Base-by-base conservation (phyloP, 306 rosid genomes). In the Mimosa pudica region DNA sequence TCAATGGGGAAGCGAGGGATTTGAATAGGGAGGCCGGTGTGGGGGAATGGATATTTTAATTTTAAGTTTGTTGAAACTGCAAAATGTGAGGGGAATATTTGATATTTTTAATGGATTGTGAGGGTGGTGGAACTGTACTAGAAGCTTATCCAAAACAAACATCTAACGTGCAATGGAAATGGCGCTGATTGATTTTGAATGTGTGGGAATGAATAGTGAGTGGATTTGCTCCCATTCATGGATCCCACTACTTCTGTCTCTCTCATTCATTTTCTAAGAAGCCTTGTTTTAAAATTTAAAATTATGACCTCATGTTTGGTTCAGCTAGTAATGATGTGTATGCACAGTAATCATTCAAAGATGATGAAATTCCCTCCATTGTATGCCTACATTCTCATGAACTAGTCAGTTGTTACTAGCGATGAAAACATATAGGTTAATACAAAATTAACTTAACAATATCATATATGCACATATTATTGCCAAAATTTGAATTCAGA, bases 61-160 rank as follows among this genome's bases (percentile, higher is more conserved):
- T 48, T 55, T 17, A 17, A 51, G 13, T 51, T 51, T 47, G 52
- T 48, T 11, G 11, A 11, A 48, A 11, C 52, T 54, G 24, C 16
- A 54, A 54, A 54, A 7, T 55, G 30, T 55, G 30, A n/a, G 10
- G 62, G 10, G 62, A 55, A 55, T 55, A 55, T 17, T 54, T 10
- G 1, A n/a, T 17, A 55, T 55, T 55, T 54, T 60, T 0, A 57
- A 52, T n/a, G 33, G 42, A 2, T 38, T 38, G 33, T 0, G 38
- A 57, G 10, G 52, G 52, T 45, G 49, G 47, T 5, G 68, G 86
- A 51, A 66, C 6, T 52, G 78, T 18, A 45, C 60, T 75, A 68
- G 89, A 82, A 79, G 81, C 90, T 86, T 92, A 92, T 92, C 97
- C 92, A 72, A 17, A 17, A 51, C 30, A 38, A 38, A 45, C 73